Base-by-base conservation (phyloP, 208 protist genomes). In the Crithidia expoeki region DNA sequence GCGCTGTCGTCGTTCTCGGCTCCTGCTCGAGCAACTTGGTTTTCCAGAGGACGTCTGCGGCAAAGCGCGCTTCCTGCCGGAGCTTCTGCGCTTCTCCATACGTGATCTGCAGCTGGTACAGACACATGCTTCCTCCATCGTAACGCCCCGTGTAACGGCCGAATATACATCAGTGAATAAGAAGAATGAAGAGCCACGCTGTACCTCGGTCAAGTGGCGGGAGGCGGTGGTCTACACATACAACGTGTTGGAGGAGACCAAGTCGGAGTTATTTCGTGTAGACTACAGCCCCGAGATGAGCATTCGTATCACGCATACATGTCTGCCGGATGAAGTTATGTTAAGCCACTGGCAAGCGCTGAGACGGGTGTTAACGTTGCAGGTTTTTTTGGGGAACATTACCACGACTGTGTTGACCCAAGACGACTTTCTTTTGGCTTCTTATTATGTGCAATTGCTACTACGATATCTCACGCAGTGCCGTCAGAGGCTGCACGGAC, bases 221-320 rank as follows among this genome's bases (percentile, higher is more conserved):
- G 72, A 75, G 71, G 71, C 77, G 19, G 77, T 79, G 27, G 64
- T 69, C 36, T 64, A 71, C 32, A 52, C 75, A 40, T 59, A 74
- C n/a, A 72, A 83, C 33, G 60, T 76, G 34, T 27, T 79, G 25
- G 72, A 68, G 17, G 25, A 59, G 21, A 71, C 72, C 14, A 74
- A 58, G 49, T 74, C 73, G 57, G 77, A 83, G 50, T 67, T 83
- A 14, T 50, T 78, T 2, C 77, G 77, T n/a, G 67, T 74, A 2
- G 58, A 83, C 63, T 74, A 83, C 62, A 79, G 66, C 42, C 69
- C 38, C 2, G 77, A 78, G n/a, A 83, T 83, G 77, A 65, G 42
- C 53, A 72, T 80, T 38, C 46, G 53, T 33, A 33, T 68, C 28
- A 79, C 73, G 12, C 73, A 79, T 42, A 56, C 65, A 1, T 2